Conservation (phyloP, 2,329 filamentous ascomycete genomes). For the Hortaea werneckii region DNA sequence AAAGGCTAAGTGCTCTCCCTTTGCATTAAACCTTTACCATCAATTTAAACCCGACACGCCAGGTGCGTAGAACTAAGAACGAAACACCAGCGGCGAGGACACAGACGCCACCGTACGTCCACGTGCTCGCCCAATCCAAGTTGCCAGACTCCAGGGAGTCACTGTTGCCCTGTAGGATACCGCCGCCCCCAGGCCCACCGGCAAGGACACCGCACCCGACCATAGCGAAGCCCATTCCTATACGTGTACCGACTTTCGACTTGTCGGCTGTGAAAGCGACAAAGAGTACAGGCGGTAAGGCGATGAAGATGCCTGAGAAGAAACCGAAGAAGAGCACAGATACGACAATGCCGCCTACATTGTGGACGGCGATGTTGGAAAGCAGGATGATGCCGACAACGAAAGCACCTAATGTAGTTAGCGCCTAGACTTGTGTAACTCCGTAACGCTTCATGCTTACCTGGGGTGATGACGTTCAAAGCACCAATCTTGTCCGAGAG, state of each 20-base stretch:
- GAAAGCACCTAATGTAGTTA: constrained; percentile 13
- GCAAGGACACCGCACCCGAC: constrained; percentile 24
- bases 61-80: constrained; percentile 17
- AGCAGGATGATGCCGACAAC: constrained; percentile 27
- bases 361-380: constrained; percentile 28
- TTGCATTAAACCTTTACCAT: neutral
- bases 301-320: constrained; percentile 35
- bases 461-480: constrained; percentile 27
- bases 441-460: constrained; percentile 4
- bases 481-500: constrained; percentile 30
- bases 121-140: constrained; percentile 27
- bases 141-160: neutral
- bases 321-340: constrained; percentile 32
- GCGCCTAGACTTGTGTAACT: neutral
- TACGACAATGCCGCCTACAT: constrained; percentile 25
- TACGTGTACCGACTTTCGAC: constrained; percentile 33
- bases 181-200: constrained; percentile 28
- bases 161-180: constrained; percentile 17
- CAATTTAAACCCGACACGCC: constrained; percentile 18
- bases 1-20: no score
- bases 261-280: constrained; percentile 32
- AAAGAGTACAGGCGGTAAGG: constrained; percentile 33
- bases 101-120: constrained; percentile 24
- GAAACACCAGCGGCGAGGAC: constrained; percentile 14
- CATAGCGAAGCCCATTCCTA: constrained; percentile 30